Evolutionary conservation across 768 basidiomycete species (phyloP), one percentile per base, ranked within the genome.

Genomic region (Mycena albidolilacea): DNA sequence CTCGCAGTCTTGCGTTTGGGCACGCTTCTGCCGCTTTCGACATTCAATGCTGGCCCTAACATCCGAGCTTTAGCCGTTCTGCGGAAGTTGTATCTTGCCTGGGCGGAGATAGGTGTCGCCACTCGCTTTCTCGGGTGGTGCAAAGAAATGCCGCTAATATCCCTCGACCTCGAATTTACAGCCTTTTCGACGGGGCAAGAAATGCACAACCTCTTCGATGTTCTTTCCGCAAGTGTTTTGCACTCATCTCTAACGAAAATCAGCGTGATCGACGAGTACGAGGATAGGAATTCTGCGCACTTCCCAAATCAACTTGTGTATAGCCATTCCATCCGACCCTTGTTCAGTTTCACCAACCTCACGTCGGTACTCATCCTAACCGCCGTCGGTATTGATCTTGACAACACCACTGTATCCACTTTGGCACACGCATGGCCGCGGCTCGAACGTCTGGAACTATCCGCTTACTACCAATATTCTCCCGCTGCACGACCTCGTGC

Each of bases 401-500:
- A 65, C 38, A 30, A 65, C 64, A 35, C 64, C 50, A 55, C 64
- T 52, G 52, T 65, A 55, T 38, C 50, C 35, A 17, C 4, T 52
- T 55, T 65, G 64, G 64, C 64, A 10, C 64, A 52, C 11, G 50
- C 64, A 41, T 65, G 64, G 64, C 64, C 52, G n/a, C 64, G 52
- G 14, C 50, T 66, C 1, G 54, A 57, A 30, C 1, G 15, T 30
- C 43, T 66, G 12, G 15, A 44, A 5, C 39, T 66, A n/a, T 43
- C 39, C 3, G 41, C 54, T 4, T 55, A 55, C 41, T 43, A 57
- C 65, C 23, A 17, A 3, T 57, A 43, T 39, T 43, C 14, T 30
- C 39, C 54, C 41, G 37, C 52, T 4, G 48, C 21, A 4, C 64
- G 52, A 43, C 65, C 65, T 57, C 39, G 54, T 11, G 41, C 54